These are phyloP conservation scores for Dendrocalamus sinicus DNA, from an alignment of 176 grass and related monocot species.

Conservation along the genomic window DNA sequence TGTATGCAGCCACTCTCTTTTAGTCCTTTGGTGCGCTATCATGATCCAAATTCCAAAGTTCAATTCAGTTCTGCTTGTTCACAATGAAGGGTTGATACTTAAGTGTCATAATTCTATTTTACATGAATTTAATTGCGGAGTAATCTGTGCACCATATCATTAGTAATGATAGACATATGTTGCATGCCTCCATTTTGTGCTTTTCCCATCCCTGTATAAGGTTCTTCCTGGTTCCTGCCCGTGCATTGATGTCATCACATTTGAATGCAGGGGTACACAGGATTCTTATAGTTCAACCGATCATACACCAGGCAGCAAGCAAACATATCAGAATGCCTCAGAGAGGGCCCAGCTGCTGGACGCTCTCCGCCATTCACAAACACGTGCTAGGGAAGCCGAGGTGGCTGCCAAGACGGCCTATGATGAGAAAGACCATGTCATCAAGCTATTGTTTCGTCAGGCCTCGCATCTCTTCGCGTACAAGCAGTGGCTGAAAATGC, in stretches of 20 bases:
- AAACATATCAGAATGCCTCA: slow-evolving; percentile 44
- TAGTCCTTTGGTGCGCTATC: neutral
- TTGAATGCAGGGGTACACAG: slow-evolving; percentile 42
- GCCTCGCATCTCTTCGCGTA: slow-evolving; percentile 83
- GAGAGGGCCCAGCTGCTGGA: slow-evolving; percentile 70
- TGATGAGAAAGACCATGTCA: slow-evolving; percentile 83
- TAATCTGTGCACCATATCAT: neutral
- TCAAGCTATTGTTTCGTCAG: slow-evolving; percentile 84
- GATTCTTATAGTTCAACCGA: slow-evolving; percentile 44
- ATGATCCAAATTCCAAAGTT: neutral
- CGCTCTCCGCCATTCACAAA: slow-evolving; percentile 86
- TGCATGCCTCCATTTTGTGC: neutral
- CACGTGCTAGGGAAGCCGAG: slow-evolving; percentile 88
- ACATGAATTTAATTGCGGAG: neutral
- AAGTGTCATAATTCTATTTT: neutral
- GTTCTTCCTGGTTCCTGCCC: neutral
- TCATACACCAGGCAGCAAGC: slow-evolving; percentile 32
- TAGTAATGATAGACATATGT: neutral
- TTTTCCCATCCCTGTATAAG: neutral
- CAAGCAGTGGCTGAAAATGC: slow-evolving; percentile 90
- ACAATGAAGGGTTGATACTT: neutral
- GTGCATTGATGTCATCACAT: neutral
- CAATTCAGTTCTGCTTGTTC: neutral
- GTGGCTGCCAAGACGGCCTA: slow-evolving; percentile 76
- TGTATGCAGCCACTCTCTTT: neutral